A percentile compares a stretch with the other conserved stretches of the same genome.
Evolutionary conservation across 2,329 filamentous ascomycete species (phyloP).

Genomic region (Neopestalotiopsis rosae): DNA sequence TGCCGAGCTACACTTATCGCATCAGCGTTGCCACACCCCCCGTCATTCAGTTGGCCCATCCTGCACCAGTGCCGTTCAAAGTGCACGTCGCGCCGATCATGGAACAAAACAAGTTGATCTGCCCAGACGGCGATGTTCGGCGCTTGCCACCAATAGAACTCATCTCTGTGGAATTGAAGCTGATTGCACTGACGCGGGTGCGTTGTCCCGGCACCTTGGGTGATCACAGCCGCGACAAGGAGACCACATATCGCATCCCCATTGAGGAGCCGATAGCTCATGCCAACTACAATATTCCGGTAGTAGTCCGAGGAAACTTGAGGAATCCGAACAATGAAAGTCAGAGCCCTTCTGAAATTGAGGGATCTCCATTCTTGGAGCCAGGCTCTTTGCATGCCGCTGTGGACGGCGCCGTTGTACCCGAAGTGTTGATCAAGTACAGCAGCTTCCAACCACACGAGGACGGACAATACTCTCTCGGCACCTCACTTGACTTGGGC

Average conservation of each 20-base stretch:
- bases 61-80: slow-evolving; percentile 16
- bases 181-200: slow-evolving; percentile 11
- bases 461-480: neutral
- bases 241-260: slow-evolving; percentile 3
- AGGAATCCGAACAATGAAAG: neutral
- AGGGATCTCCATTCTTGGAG: neutral
- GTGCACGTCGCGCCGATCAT: slow-evolving; percentile 14
- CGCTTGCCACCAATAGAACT: slow-evolving; percentile 16
- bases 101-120: neutral
- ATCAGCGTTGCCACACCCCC: slow-evolving; percentile 15
- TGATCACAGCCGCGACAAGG: neutral
- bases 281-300: slow-evolving; percentile 1
- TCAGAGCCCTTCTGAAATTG: neutral
- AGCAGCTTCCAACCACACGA: slow-evolving; percentile 7
- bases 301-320: slow-evolving; percentile 15
- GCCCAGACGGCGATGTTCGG: slow-evolving; percentile 10
- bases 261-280: neutral
- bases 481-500: slow-evolving; percentile 14
- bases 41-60: slow-evolving; percentile 18
- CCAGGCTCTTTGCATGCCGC: neutral
- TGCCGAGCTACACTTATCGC: slow-evolving; percentile 13
- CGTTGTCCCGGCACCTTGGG: neutral
- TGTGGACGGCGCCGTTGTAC: neutral
- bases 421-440: neutral
- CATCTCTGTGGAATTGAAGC: neutral